Conservation (phyloP, 306 rosid genomes). For the Fragaria vesca region DNA sequence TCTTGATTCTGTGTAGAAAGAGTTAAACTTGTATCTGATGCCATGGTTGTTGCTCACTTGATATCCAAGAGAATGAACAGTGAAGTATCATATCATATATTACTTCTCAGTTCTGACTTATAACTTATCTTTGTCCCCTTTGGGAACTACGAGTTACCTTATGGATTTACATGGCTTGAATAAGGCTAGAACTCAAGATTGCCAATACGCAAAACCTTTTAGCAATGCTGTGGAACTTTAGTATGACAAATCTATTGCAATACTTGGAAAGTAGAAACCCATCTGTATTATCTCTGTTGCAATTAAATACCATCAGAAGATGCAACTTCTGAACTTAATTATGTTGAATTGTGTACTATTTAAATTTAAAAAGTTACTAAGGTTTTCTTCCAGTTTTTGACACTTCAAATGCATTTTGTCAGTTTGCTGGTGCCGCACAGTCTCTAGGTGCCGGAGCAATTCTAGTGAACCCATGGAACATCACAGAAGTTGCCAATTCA, state of each 20-base stretch:
- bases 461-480: constrained; percentile 92
- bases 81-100: neutral
- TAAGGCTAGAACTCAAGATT: neutral
- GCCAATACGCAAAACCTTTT: neutral
- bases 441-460: constrained; percentile 97
- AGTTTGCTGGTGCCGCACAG: constrained; percentile 99
- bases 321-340: neutral
- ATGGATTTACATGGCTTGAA: neutral
- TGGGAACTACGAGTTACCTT: neutral
- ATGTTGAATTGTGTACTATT: neutral
- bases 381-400: constrained; percentile 13
- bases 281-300: neutral
- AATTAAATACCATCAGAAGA: neutral
- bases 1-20: neutral
- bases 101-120: neutral
- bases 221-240: neutral
- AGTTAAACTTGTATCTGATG: neutral
- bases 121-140: neutral
- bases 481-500: constrained; percentile 82
- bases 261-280: neutral
- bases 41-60: neutral
- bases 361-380: neutral
- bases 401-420: constrained; percentile 30
- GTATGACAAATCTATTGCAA: neutral
- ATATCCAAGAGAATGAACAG: neutral